Conservation (phyloP, 2,329 filamentous ascomycete species). For the Claviceps monticola region DNA sequence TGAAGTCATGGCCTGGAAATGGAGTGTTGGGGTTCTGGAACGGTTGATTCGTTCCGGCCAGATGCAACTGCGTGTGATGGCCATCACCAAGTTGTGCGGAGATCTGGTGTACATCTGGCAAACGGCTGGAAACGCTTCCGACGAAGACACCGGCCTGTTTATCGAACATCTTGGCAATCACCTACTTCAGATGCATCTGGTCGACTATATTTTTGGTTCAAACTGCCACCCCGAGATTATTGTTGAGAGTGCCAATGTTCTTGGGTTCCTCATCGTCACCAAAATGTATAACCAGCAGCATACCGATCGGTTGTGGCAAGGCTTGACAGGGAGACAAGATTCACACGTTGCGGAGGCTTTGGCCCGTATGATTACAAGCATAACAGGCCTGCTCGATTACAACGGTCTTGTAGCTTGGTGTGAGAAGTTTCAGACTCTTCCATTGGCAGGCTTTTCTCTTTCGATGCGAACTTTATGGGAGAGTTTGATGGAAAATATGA, state of each 20-base stretch:
- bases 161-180: conserved; percentile 56
- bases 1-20: conserved; percentile 45
- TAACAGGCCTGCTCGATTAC: conserved; percentile 34
- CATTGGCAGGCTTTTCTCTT: conserved; percentile 47
- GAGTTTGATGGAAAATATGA: conserved; percentile 35
- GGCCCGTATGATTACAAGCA: conserved; percentile 45
- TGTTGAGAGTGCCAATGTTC: conserved; percentile 63
- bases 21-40: conserved; percentile 55
- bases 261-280: conserved; percentile 77
- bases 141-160: conserved; percentile 29
- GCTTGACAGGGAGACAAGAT: conserved; percentile 69
- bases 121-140: conserved; percentile 33
- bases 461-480: conserved; percentile 50
- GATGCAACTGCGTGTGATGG: conserved; percentile 78
- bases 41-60: conserved; percentile 69
- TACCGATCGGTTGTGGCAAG: conserved; percentile 73
- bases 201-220: conserved; percentile 78
- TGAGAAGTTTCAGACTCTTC: conserved; percentile 52
- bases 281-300: conserved; percentile 56
- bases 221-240: conserved; percentile 90
- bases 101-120: conserved; percentile 58
- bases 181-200: conserved; percentile 54
- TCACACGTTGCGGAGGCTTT: conserved; percentile 73
- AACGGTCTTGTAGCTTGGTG: conserved; percentile 50
- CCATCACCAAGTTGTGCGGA: conserved; percentile 58